These are phyloP conservation scores for Sclerotiophoma versabilis DNA, from an alignment of 2,329 filamentous ascomycete genomes.

Conservation along the genomic window DNA sequence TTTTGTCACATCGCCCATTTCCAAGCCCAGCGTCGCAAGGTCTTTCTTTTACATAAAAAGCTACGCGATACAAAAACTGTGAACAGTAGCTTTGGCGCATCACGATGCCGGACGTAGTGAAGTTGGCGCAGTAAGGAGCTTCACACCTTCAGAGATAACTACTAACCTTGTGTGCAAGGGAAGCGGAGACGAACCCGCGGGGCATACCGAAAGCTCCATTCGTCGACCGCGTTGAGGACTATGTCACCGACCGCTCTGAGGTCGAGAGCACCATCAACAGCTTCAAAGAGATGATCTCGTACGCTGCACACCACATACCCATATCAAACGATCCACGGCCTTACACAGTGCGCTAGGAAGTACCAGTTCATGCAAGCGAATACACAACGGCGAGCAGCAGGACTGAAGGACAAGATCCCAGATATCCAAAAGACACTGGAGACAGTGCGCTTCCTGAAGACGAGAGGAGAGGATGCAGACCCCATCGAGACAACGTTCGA, in stretches of 20 bases:
- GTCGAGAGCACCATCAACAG: slow-evolving; percentile 81
- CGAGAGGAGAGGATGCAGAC: slow-evolving; percentile 71
- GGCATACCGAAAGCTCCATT: slow-evolving; percentile 86
- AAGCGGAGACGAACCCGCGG: slow-evolving; percentile 72
- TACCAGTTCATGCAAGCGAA: slow-evolving; percentile 99
- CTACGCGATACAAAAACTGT: neutral
- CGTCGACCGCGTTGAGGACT: slow-evolving; percentile 88
- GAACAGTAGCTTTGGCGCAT: neutral
- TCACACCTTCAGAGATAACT: neutral
- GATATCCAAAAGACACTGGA: slow-evolving; percentile 97
- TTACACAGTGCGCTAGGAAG: slow-evolving; percentile 67
- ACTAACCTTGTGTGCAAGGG: slow-evolving; percentile 1
- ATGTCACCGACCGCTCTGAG: slow-evolving; percentile 77
- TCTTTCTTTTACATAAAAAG: neutral
- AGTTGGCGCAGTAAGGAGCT: slow-evolving; percentile 20
- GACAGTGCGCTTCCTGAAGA: slow-evolving; percentile 83
- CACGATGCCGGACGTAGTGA: slow-evolving; percentile 18
- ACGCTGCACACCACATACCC: slow-evolving; percentile 38
- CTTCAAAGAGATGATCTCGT: slow-evolving; percentile 96
- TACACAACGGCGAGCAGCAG: slow-evolving; percentile 79
- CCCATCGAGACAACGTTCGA: slow-evolving; percentile 93
- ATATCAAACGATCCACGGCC: neutral
- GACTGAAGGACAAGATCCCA: slow-evolving; percentile 92
- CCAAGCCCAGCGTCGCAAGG: neutral
- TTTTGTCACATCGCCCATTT: slow-evolving; percentile 2